Evolutionary conservation across 805 yeast species (phyloP).

Genomic region (Suhomyces canberraensis): DNA sequence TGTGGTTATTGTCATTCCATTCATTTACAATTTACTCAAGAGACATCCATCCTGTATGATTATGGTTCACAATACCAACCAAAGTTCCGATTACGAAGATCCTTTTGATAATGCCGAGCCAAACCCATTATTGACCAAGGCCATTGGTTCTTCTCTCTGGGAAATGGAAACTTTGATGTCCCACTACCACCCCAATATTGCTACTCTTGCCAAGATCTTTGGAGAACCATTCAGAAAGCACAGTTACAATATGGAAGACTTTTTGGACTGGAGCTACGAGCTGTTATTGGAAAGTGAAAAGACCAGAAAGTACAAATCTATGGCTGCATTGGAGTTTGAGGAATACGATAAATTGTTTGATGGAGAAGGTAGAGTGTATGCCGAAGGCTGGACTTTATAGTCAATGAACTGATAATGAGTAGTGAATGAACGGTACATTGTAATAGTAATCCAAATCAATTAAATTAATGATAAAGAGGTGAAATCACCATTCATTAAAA

Average conservation of each 20-base stretch:
- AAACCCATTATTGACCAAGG: constrained; percentile 78
- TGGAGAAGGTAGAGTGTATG: constrained; percentile 15
- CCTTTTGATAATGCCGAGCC: constrained; percentile 61
- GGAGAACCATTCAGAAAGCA: constrained; percentile 87
- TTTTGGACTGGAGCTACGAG: constrained; percentile 84
- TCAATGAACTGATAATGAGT: neutral
- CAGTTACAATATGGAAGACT: constrained; percentile 87
- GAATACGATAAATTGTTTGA: constrained; percentile 40
- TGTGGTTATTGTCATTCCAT: constrained; percentile 83
- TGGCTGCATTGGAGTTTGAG: constrained; percentile 78
- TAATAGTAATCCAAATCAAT: too few relatives aligned
- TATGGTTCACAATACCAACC: constrained; percentile 59
- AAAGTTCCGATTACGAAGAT: constrained; percentile 42
- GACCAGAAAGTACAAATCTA: constrained; percentile 61
- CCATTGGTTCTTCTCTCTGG: constrained; percentile 87
- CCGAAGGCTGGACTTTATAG: constrained; percentile 26
- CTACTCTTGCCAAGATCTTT: constrained; percentile 84
- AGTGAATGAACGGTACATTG: neutral
- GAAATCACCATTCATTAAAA: too few relatives aligned
- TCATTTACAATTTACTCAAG: constrained; percentile 81
- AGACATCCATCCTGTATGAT: constrained; percentile 94
- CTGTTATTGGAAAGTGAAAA: constrained; percentile 62
- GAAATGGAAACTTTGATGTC: constrained; percentile 74
- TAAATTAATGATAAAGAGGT: too few relatives aligned
- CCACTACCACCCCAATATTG: constrained; percentile 95